These are phyloP conservation scores for Arthrobotrys megalospora DNA, from an alignment of 2,329 filamentous ascomycete genomes.

Conservation along the genomic window DNA sequence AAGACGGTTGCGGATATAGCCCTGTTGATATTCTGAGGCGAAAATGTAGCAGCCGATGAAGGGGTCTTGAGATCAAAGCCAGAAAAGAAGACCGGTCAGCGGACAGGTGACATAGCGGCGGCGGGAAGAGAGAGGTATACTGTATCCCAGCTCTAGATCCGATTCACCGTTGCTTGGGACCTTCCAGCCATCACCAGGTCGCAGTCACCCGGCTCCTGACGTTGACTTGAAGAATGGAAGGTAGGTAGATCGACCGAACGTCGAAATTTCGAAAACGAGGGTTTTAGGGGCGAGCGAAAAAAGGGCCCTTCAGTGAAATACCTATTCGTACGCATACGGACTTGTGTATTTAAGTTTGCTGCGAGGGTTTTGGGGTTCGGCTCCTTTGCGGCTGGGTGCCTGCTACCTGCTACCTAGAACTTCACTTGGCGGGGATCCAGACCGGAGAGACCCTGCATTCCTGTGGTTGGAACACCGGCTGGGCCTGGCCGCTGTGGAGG, in stretches of 20 bases:
- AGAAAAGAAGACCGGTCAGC: conserved; percentile 3
- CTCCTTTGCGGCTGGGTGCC: conserved; percentile 9
- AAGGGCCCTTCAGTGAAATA: no score
- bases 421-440: conserved; percentile 20
- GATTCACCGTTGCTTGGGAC: not conserved
- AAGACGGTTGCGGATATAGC: not conserved
- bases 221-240: not conserved
- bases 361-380: conserved; percentile 1
- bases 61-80: conserved; percentile 8
- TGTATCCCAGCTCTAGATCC: not conserved
- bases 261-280: not conserved
- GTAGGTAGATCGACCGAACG: not conserved
- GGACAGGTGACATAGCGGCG: conserved; percentile 12
- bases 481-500: conserved; percentile 3
- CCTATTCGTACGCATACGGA: no score
- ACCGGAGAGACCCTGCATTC: conserved; percentile 29
- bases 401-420: not conserved
- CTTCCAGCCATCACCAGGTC: not conserved
- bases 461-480: not conserved
- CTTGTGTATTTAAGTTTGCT: not conserved
- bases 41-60: not conserved
- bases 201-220: not conserved
- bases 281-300: not conserved
- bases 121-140: not conserved
- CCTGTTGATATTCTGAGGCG: not conserved